Base-by-base conservation (phyloP, 345 rosid genomes). In the Aquilaria yunnanensis region DNA sequence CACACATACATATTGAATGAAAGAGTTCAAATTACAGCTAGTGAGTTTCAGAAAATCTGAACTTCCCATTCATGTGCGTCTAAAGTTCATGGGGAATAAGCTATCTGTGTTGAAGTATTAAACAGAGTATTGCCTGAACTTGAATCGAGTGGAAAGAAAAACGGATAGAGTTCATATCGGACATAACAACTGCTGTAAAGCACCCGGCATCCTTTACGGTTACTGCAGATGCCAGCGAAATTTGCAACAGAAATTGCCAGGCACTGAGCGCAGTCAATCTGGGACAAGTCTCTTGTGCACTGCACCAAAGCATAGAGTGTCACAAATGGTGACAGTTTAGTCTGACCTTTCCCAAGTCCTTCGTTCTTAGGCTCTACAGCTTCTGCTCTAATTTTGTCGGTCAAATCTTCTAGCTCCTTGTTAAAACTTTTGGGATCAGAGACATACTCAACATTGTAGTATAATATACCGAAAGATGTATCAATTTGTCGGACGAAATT, bases 131-230 rank as follows among this genome's bases (percentile, higher is more conserved):
- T 59, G 55, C 63, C 32, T 12, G 76, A 63, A 67, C 63, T 34
- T 12, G 76, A 63, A 67, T 81, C 80, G 54, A 85, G 81, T 32
- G 91, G 95, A 69, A 72, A 87, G 78, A 80, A 90, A 71, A 90
- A 90, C 9, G 96, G 97, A 67, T 87, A 90, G 45, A 87, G 79
- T 72, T 90, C 95, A 32, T 90, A 87, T 33, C 89, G 83, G 41
- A 79, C 78, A 50, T 82, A 90, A 51, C 92, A 90, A 66, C 89
- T 87, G 46, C 83, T 77, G 64, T 84, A 90, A 45, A 88, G 61
- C 61, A 79, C 86, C 41, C 86, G 81, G 37, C 96, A 90, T 1
- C 93, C 96, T 67, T 78, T 85, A 62, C 56, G 63, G 74, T 67
- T 66, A 54, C 61, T 65, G 66, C 97, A 85, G 57, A 84, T 16